These are phyloP conservation scores for Debaryomyces tyrocola DNA, from an alignment of 805 yeast genomes.

Conservation along the genomic window DNA sequence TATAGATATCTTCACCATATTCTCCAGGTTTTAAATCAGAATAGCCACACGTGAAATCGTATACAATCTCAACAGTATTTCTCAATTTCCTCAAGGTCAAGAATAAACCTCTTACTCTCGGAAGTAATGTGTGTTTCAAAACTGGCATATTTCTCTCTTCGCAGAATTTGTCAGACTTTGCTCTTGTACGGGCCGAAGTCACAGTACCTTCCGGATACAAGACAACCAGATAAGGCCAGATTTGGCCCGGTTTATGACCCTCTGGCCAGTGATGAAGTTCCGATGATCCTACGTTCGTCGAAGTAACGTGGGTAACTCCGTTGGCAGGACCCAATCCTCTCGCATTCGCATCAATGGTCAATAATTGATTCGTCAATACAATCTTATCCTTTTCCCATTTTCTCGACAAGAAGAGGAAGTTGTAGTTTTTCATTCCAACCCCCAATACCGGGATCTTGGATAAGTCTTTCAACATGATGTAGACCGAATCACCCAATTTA, in stretches of 20 bases:
- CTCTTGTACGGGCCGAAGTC: conserved; percentile 62
- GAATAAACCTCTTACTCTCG: conserved; percentile 79
- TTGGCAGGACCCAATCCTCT: conserved; percentile 56
- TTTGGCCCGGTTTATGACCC: conserved; percentile 19
- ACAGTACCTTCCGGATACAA: conserved; percentile 97
- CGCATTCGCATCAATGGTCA: conserved; percentile 59
- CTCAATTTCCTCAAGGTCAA: conserved; percentile 59
- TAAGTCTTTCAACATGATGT: conserved; percentile 77
- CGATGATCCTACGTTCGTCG: conserved; percentile 20
- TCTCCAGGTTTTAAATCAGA: conserved; percentile 62
- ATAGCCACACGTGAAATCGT: conserved; percentile 84
- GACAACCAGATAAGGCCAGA: conserved; percentile 59
- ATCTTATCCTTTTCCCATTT: conserved; percentile 81
- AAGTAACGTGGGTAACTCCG: conserved; percentile 34
- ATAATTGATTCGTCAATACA: conserved; percentile 54
- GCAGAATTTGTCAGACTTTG: conserved; percentile 58
- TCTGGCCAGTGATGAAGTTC: conserved; percentile 30
- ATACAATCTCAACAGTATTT: conserved; percentile 55
- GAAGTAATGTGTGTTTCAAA: conserved; percentile 70
- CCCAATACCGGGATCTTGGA: conserved; percentile 78
- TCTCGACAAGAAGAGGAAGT: conserved; percentile 77
- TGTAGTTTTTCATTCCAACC: conserved; percentile 76
- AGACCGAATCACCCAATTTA: conserved; percentile 60
- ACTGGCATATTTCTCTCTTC: conserved; percentile 47
- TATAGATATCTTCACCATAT: conserved; percentile 76